phyloP scores from a whole-genome alignment of 2,329 filamentous ascomycete species.

The Cladorrhinum sp. region DNA sequence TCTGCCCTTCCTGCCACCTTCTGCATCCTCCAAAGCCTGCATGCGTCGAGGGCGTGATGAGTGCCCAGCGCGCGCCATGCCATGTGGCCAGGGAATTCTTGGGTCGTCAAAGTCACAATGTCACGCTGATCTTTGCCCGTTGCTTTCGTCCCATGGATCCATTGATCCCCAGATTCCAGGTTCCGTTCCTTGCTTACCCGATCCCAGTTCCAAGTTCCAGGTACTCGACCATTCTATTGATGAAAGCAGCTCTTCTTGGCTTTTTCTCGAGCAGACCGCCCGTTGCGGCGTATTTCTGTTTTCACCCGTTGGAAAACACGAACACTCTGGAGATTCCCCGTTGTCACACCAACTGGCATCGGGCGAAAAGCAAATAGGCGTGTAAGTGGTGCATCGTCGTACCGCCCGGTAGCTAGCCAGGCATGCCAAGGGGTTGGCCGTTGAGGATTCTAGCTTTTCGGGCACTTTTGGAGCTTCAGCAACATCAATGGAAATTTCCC shows the following conservation, averaged over 20 bases:
- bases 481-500: slow-evolving; percentile 14
- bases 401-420: background rate
- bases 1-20: background rate
- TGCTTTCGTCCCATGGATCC: background rate
- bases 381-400: background rate
- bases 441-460: background rate
- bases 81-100: background rate
- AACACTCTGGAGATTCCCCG: background rate
- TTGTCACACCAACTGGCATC: slow-evolving; percentile 2
- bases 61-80: background rate
- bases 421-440: background rate
- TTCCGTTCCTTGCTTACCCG: background rate
- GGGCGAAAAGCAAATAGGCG: background rate
- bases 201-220: background rate
- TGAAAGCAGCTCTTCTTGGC: background rate
- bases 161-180: background rate
- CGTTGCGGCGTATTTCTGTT: background rate
- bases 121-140: background rate
- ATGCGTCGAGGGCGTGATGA: background rate
- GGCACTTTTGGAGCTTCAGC: background rate
- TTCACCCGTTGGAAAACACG: background rate
- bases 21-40: background rate
- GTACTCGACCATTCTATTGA: background rate
- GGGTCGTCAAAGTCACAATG: background rate
- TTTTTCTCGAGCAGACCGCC: background rate